Conservation (phyloP, 1,139 yeast genomes). For the Geotrichum fermentans region DNA sequence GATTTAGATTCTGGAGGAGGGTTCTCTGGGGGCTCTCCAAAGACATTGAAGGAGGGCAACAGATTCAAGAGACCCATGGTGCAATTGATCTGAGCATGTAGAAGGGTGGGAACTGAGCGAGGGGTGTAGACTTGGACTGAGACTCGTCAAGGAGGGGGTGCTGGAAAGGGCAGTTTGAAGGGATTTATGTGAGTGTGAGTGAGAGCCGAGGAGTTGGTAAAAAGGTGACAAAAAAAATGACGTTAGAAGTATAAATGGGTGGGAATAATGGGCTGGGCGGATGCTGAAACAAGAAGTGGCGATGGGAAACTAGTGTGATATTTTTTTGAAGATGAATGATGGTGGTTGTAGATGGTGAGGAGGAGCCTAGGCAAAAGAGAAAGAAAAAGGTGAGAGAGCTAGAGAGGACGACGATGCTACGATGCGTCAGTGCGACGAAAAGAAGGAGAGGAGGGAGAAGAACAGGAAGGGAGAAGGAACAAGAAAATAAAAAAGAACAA, state of each 20-base stretch:
- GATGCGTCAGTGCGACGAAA: too few relatives aligned
- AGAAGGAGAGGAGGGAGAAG: too few relatives aligned
- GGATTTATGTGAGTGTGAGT: background rate
- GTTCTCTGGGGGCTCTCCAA: conserved; percentile 1
- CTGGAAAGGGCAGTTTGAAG: background rate
- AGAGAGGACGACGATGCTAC: too few relatives aligned
- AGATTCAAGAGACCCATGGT: conserved; percentile 1
- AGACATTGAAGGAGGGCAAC: background rate
- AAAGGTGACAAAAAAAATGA: background rate
- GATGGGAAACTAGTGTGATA: background rate
- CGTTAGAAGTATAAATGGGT: background rate
- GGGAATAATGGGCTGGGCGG: background rate
- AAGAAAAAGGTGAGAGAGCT: background rate
- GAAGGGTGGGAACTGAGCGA: background rate
- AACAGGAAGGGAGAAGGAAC: background rate
- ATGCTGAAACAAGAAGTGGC: background rate
- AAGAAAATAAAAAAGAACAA: background rate
- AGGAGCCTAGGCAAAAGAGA: background rate
- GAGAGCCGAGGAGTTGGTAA: background rate
- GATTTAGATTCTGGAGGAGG: background rate
- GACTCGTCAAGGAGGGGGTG: background rate
- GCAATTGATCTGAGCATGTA: background rate
- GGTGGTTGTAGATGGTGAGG: background rate
- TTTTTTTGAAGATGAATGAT: too few relatives aligned
- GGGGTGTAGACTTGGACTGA: background rate